Base-by-base conservation (phyloP, 345 rosid species). In the Citrus unshiu region DNA sequence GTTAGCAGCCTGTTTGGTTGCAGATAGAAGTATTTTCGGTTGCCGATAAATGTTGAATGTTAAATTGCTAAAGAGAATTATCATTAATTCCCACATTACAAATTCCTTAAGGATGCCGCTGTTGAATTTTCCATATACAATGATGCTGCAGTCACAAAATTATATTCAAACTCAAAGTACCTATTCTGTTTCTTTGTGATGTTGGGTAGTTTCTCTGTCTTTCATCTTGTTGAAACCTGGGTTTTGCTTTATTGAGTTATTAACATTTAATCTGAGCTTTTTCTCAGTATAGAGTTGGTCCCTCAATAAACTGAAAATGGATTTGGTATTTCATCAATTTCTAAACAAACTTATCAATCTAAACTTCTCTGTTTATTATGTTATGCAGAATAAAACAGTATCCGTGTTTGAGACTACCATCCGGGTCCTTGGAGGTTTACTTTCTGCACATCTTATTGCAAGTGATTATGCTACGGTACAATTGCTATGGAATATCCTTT, bases 371-470 rank as follows among this genome's bases (percentile, higher is more conserved):
- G 65, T 74, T 79, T 77, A 70, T 77, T 73, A 6, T 73, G 29
- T 78, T 70, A 43, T 91, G 88, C 93, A 93, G 99, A 96, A 96
- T 79, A 96, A 96, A 84, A 96, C 99, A 54, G 99, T 94, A 16
- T 96, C 99, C 21, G 82, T 96, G 73, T 96, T 96, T 76, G 98
- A 96, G 89, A 96, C 98, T 71, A 78, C 90, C 63, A 96, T 96
- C 77, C 86, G 99, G 74, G 92, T 96, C 80, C 92, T 96, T 76
- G 99, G 99, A 73, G 99, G 99, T 78, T 86, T 96, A 83, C 91
- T 96, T n/a, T 96, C 99, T 39, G 99, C 99, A 74, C 99, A 96
- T 87, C 92, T 94, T 77, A 91, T 94, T 82, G 98, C 99, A 77
- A 96, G 97, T 89, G 99, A 96, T 83, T 88, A 90, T 82, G 93